Evolutionary conservation across 805 yeast genomes (phyloP).

Genomic region (Torulaspora quercuum): DNA sequence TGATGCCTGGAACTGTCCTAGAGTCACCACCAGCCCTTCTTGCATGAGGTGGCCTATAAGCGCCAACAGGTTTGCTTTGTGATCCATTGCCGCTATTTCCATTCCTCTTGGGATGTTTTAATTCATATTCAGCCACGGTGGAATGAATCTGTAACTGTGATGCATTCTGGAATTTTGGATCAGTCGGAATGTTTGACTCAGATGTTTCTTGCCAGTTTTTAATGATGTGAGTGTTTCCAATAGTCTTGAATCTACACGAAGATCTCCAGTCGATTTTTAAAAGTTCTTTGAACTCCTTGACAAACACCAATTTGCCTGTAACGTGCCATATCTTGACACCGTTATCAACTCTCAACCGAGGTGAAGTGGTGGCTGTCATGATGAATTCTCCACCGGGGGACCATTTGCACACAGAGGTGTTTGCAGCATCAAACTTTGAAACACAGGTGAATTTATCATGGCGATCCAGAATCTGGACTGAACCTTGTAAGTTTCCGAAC

Average conservation of each 20-base stretch:
- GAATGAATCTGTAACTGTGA: slow-evolving; percentile 65
- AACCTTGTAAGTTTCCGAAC: slow-evolving; percentile 95
- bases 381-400: slow-evolving; percentile 93
- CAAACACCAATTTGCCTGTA: slow-evolving; percentile 73
- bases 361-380: slow-evolving; percentile 94
- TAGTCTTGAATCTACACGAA: slow-evolving; percentile 28
- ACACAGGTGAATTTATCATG: slow-evolving; percentile 77
- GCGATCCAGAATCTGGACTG: slow-evolving; percentile 92
- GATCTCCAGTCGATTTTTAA: slow-evolving; percentile 84
- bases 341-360: slow-evolving; percentile 94
- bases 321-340: slow-evolving; percentile 93
- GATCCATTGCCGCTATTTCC: slow-evolving; percentile 23
- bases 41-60: slow-evolving; percentile 97
- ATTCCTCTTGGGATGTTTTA: slow-evolving; percentile 37
- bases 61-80: slow-evolving; percentile 70
- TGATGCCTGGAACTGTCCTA: slow-evolving; percentile 29
- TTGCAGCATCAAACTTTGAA: slow-evolving; percentile 81
- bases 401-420: slow-evolving; percentile 97
- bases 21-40: slow-evolving; percentile 46
- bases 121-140: slow-evolving; percentile 57
- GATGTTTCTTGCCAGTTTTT: slow-evolving; percentile 21
- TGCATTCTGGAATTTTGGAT: slow-evolving; percentile 46
- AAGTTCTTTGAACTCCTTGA: slow-evolving; percentile 78
- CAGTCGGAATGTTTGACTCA: slow-evolving; percentile 42
- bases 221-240: slow-evolving; percentile 35